Conservation (phyloP, 306 rosid species). For the Biancaea sappan region DNA sequence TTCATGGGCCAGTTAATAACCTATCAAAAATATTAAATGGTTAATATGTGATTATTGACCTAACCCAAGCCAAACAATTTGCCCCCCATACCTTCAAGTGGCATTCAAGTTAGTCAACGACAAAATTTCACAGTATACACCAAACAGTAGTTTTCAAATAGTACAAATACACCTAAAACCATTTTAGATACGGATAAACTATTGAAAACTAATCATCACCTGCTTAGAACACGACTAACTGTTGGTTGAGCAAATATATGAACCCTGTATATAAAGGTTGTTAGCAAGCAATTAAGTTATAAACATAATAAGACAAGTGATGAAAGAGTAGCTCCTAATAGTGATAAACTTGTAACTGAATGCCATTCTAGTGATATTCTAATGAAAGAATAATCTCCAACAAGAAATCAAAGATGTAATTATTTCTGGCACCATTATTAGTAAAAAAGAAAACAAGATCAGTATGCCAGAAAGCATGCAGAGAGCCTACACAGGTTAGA, state of each 20-base stretch:
- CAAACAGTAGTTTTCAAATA: background rate
- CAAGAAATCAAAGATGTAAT: background rate
- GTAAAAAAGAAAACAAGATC: background rate
- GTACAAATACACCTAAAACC: slow-evolving; percentile 23
- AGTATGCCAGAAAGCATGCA: background rate
- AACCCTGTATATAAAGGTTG: slow-evolving; percentile 64
- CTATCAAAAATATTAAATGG: background rate
- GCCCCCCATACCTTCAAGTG: background rate
- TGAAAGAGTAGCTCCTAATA: background rate
- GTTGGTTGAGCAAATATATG: slow-evolving; percentile 91
- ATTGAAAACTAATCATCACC: slow-evolving; percentile 53
- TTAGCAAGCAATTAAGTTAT: slow-evolving; percentile 28
- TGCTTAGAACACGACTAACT: slow-evolving; percentile 83
- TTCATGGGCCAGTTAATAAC: background rate
- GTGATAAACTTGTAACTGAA: background rate
- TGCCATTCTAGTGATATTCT: background rate
- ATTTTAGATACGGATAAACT: slow-evolving; percentile 14
- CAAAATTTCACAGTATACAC: slow-evolving; percentile 1
- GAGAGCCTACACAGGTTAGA: background rate
- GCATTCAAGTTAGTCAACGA: background rate
- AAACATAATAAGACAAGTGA: slow-evolving; percentile 27
- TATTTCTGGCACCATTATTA: background rate
- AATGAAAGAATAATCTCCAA: background rate
- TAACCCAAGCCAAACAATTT: background rate
- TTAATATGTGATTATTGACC: background rate